These are phyloP conservation scores for Fusarium fujikuroi DNA, from an alignment of 2,329 filamentous ascomycete species.

Conservation along the genomic window DNA sequence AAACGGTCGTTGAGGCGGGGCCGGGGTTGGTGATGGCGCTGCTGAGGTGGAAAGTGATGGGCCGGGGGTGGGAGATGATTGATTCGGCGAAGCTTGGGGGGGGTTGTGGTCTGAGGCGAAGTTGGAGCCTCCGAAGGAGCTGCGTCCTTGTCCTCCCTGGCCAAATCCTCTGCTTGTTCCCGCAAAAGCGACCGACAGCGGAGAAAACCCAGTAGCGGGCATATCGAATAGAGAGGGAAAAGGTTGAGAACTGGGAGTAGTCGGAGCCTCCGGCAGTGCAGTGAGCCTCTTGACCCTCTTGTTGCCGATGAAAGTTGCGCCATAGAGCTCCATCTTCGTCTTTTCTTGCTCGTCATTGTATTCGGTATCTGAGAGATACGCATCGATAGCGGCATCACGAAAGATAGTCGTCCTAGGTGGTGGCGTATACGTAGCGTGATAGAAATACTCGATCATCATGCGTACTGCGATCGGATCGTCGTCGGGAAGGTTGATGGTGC, in stretches of 20 bases:
- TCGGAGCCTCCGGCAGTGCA: fast-evolving
- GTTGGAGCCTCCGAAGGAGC: fast-evolving
- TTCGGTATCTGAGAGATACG: fast-evolving
- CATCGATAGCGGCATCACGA: background rate
- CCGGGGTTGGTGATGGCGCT: background rate
- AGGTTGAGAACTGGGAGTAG: fast-evolving
- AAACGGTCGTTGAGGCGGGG: background rate
- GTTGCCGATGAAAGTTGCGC: fast-evolving
- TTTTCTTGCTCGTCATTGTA: background rate
- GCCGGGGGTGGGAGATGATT: background rate
- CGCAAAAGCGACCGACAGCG: fast-evolving
- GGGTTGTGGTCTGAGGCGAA: fast-evolving
- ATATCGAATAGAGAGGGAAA: fast-evolving
- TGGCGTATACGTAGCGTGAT: background rate
- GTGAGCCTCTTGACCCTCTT: background rate
- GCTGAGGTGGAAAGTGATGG: fast-evolving
- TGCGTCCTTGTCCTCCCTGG: fast-evolving
- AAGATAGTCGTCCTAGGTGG: too few relatives aligned
- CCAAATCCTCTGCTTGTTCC: fast-evolving
- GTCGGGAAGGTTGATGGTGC: background rate
- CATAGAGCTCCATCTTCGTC: background rate
- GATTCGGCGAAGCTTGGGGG: fast-evolving
- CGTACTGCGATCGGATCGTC: constrained; percentile 1
- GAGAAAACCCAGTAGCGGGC: fast-evolving
- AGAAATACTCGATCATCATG: constrained; percentile 18